Base-by-base conservation (phyloP, 805 yeast genomes). In the Candida krabiensis region DNA sequence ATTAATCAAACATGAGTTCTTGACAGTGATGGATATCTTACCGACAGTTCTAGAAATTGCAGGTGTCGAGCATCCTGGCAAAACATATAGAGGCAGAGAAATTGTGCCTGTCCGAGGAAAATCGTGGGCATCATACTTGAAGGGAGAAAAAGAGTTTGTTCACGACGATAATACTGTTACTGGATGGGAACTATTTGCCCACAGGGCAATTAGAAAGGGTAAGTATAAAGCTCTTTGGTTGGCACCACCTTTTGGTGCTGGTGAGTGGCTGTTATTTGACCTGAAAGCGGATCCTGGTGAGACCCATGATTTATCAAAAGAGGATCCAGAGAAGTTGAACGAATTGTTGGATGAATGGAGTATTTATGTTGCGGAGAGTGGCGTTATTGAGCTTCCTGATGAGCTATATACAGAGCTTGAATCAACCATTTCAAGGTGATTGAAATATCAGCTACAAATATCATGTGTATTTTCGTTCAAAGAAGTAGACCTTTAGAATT, bases 141-240 rank as follows among this genome's bases (percentile, higher is more conserved):
- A 37, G 2, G 66, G 63, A 2, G 37, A 55, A 9, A 7, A 53
- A 2, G 55, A 52, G 2, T 27, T 46, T 5, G 63, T 70, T 25
- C 75, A 73, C 43, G 61, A 58, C 22, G 70, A 67, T 11, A 66
- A 71, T 9, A 62, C 69, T 2, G 71, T 70, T 16, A 66, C 70
- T 6, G 81, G 82, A 0, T 75, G 82, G 81, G 82, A 77, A 48
- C 56, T 76, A 12, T 75, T 77, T 48, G 79, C 76, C 1, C 80
- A 76, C 44, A 75, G 71, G 37, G 82, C 81, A 0, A 63, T 76
- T 31, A 63, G 81, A 48, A 65, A 69, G 45, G 80, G 80, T 5
- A 35, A 52, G 4, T 73, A 59, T 47, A 77, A 77, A 47, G 76
- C 76, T 1, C 44, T 72, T 8, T 75, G 52, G 45, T 64, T 76